These are phyloP conservation scores for Lippia alba DNA, from an alignment of 305 asterid genomes.

Conservation along the genomic window DNA sequence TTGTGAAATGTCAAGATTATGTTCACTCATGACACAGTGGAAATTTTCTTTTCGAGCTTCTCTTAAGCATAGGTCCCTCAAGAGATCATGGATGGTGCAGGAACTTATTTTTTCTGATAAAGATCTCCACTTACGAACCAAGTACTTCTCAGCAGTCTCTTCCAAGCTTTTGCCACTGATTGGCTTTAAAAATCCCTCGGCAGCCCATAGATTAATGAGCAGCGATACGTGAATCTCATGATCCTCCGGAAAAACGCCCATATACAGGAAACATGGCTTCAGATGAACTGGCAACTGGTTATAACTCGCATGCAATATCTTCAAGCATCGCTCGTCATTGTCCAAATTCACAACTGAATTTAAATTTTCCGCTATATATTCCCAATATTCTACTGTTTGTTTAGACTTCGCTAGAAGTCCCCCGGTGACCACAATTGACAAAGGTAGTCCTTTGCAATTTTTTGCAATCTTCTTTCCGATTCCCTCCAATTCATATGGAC, in stretches of 20 bases:
- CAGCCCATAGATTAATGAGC: conserved; percentile 25
- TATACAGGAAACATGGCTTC: conserved; percentile 35
- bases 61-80: not conserved
- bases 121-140: not conserved
- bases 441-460: conserved; percentile 39
- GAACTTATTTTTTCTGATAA: not conserved
- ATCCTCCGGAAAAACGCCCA: conserved; percentile 31
- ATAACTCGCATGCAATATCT: conserved; percentile 18
- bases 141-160: conserved; percentile 15
- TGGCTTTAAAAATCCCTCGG: conserved; percentile 35
- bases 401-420: conserved; percentile 32
- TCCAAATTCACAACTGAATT: conserved; percentile 8
- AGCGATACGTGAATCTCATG: not conserved
- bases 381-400: conserved; percentile 11
- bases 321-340: conserved; percentile 27
- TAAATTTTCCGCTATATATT: conserved; percentile 3
- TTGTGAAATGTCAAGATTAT: not conserved
- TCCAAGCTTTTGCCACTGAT: conserved; percentile 26
- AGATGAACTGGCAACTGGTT: conserved; percentile 14
- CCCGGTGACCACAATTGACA: conserved; percentile 33
- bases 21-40: not conserved
- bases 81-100: not conserved
- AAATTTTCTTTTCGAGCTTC: not conserved
- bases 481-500: conserved; percentile 24
- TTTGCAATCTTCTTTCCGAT: conserved; percentile 33